Evolutionary conservation across 2,329 filamentous ascomycete genomes (phyloP), one percentile per base, ranked within the genome.

Genomic region (Aspergillus eucalypticola): DNA sequence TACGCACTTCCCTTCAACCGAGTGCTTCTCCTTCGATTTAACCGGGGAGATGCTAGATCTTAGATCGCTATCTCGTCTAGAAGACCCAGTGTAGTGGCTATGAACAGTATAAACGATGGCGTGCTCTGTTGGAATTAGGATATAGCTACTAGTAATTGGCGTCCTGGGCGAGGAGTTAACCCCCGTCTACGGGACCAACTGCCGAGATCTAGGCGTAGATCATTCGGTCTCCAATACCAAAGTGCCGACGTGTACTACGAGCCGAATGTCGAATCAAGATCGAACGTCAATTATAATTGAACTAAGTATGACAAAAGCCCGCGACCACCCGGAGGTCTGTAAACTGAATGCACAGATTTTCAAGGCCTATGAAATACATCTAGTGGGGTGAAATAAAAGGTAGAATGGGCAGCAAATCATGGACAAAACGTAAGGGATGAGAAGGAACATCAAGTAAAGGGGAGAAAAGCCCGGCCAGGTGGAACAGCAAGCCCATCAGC

Each of bases 321-420:
- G 15, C 13, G 52, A 29, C 52, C 52, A 39, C 23, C 46, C 29
- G 41, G 23, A 42, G 32, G 25, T 41, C 46, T 48, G 51, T 52
- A 54, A 46, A 56, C 13, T 44, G 32, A 25, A 56, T 50, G 35
- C 39, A 41, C 58, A 32, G 46, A 61, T 50, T 60, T 60, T 56
- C 50, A 56, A 57, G 41, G 56, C 56, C 58, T 67, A 68, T 65
- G 60, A 61, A 67, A 69, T 70, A 69, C 68, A 71, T 67, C 60
- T 32, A 56, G 54, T 53, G 63, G 62, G 55, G 56, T 44, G 58
- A 60, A 60, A 51, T 59, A 54, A 39, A 46, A 59, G 29, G 48
- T 60, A 49, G 62, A 59, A 19, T 60, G 58, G 63, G 49, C 21
- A 62, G 58, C 57, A 55, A 61, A 58, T 63, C 56, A 60, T 62